Evolutionary conservation across 2,329 filamentous ascomycete species (phyloP).

Genomic region (Drechslerella coelobrocha): DNA sequence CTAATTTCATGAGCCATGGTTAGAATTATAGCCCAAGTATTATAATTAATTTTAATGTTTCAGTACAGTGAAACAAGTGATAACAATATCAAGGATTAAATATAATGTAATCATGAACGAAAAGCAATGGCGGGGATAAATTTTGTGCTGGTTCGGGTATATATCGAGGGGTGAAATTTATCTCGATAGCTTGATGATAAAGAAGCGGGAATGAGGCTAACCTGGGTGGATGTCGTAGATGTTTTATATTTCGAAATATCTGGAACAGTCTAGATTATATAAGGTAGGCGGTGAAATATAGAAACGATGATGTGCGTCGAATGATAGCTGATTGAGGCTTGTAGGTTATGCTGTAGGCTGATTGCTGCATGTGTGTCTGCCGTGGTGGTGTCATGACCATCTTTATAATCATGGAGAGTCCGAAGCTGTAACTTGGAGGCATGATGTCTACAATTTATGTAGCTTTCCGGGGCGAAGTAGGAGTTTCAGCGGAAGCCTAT

Average conservation of each 20-base stretch:
- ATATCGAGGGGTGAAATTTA: conserved; percentile 16
- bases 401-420: conserved; percentile 50
- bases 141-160: not conserved
- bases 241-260: conserved; percentile 45
- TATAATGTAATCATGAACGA: not conserved
- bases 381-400: conserved; percentile 50
- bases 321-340: conserved; percentile 47
- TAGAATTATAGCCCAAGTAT: conserved; percentile 16
- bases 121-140: not conserved
- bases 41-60: conserved; percentile 5
- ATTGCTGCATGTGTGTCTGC: conserved; percentile 49
- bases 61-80: not conserved
- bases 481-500: conserved; percentile 17
- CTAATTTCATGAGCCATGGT: conserved; percentile 40
- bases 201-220: conserved; percentile 21
- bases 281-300: conserved; percentile 19
- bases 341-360: conserved; percentile 48
- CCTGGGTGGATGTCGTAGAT: conserved; percentile 37
- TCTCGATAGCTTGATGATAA: not conserved
- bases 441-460: conserved; percentile 49
- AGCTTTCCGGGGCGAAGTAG: conserved; percentile 42
- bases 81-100: not conserved
- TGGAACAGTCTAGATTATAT: conserved; percentile 26
- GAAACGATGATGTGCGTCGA: conserved; percentile 32
- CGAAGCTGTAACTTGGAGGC: conserved; percentile 35